These are phyloP conservation scores for Glycine soja DNA, from an alignment of 306 rosid species.

Conservation along the genomic window DNA sequence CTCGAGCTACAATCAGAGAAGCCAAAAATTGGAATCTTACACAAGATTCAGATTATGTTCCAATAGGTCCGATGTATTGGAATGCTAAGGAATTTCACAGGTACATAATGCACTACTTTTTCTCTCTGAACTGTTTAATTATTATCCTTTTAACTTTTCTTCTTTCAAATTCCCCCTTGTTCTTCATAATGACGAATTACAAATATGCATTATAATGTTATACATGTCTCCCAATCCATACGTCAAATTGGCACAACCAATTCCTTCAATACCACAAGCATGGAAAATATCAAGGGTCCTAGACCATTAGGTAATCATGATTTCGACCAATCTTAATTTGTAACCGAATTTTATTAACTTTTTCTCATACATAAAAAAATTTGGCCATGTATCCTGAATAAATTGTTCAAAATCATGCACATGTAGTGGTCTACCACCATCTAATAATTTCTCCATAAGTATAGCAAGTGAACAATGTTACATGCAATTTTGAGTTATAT, in stretches of 20 bases:
- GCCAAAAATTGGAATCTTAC: conserved; percentile 59
- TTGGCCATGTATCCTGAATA: neutral
- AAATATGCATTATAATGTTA: neutral
- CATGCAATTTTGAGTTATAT: neutral
- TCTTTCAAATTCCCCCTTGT: neutral
- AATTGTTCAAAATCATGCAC: neutral
- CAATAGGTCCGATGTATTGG: conserved; percentile 81
- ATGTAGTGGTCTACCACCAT: neutral
- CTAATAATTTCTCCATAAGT: neutral
- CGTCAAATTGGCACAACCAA: neutral
- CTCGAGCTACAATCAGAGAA: conserved; percentile 72
- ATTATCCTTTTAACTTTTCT: neutral
- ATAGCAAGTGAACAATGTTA: neutral
- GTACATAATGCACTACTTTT: conserved; percentile 45
- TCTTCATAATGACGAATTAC: neutral
- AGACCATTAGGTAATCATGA: neutral
- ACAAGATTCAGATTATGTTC: conserved; percentile 65
- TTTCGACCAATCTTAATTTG: neutral
- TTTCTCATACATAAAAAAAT: too few species aligned
- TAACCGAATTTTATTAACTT: too few species aligned
- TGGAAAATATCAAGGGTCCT: neutral
- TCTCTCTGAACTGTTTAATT: neutral
- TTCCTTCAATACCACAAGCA: neutral
- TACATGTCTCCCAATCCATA: neutral
- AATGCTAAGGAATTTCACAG: conserved; percentile 84